Base-by-base conservation (phyloP, 192 early-diverging fungal genomes). In the Gamsiella multidivaricata region DNA sequence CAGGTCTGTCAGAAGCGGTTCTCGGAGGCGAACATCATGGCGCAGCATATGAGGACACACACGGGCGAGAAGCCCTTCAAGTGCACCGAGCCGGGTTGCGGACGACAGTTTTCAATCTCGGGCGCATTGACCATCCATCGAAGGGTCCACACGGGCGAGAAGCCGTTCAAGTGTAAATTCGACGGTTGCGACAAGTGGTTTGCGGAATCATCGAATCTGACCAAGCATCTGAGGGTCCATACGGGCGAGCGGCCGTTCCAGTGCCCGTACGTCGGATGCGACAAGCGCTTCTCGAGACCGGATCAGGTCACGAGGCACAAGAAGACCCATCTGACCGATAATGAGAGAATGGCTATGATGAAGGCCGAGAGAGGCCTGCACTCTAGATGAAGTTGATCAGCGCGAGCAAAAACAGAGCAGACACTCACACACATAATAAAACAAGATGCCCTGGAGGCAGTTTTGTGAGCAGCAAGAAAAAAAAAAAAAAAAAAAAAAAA, bases 11-110 rank as follows among this genome's bases (percentile, higher is more conserved):
- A 84, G 33, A 91, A 92, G 82, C 84, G 91, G 6, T 96, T 96
- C 69, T 90, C 90, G 42, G 93, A 94, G 75, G 80, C 86, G 12
- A 88, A 87, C 59, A 88, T 91, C 47, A 91, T 94, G 91, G 84
- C 86, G 54, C 88, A 90, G 57, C 91, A 92, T 61, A 86, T 88
- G 84, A 82, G 90, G 32, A 89, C 88, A 26, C 92, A 94, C 81
- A 91, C 92, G 20, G 91, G 91, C 32, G 92, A 92, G 67, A 83
- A 84, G 51, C 92, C 92, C 5, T 90, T 84, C 79, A 83, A 80
- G 69, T 94, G 92, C 65, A 83, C 57, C 5, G 80, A 87, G 67
- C 72, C 79, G 14, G 88, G 82, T 45, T 92, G 92, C 62, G 81
- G 80, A 54, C 86, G 88, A 54, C 76, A 84, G 62, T 92, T 91